Evolutionary conservation across 208 protist genomes (phyloP).

Genomic region (Strigomonas culicis): DNA sequence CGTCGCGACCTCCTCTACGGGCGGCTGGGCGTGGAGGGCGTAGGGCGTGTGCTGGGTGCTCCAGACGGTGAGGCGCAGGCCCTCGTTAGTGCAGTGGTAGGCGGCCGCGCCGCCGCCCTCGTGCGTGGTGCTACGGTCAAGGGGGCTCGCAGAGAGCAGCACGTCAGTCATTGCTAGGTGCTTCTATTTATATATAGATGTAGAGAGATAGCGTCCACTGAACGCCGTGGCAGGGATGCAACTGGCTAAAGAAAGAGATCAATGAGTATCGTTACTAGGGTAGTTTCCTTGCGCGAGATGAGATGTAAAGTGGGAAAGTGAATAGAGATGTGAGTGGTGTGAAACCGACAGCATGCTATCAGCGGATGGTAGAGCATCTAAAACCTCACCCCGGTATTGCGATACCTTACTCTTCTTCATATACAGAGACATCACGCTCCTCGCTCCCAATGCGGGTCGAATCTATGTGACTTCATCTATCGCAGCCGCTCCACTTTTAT

Average conservation of each 20-base stretch:
- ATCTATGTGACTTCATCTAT: no score
- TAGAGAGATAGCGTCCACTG: no score
- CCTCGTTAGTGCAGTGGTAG: conserved; percentile 16
- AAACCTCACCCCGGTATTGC: no score
- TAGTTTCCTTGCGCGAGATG: not conserved
- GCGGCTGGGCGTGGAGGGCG: conserved; percentile 30
- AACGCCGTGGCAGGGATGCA: no score
- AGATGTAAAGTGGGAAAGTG: not conserved
- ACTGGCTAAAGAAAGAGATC: no score
- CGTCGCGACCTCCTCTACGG: conserved; percentile 24
- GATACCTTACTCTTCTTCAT: no score
- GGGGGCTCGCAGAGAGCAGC: not conserved
- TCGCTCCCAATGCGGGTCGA: no score
- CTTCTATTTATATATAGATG: not conserved
- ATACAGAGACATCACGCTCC: no score
- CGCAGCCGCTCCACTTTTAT: not conserved
- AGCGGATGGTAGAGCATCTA: no score
- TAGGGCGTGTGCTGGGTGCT: conserved; percentile 49
- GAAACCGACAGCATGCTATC: no score
- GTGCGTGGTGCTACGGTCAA: not conserved
- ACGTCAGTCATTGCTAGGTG: not conserved
- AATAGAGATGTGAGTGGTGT: not conserved
- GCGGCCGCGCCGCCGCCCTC: not conserved
- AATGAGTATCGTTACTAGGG: no score
- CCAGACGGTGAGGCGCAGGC: conserved; percentile 44